Evolutionary conservation across 2,329 filamentous ascomycete genomes (phyloP).

Genomic region (Pseudocercospora macadamiae): DNA sequence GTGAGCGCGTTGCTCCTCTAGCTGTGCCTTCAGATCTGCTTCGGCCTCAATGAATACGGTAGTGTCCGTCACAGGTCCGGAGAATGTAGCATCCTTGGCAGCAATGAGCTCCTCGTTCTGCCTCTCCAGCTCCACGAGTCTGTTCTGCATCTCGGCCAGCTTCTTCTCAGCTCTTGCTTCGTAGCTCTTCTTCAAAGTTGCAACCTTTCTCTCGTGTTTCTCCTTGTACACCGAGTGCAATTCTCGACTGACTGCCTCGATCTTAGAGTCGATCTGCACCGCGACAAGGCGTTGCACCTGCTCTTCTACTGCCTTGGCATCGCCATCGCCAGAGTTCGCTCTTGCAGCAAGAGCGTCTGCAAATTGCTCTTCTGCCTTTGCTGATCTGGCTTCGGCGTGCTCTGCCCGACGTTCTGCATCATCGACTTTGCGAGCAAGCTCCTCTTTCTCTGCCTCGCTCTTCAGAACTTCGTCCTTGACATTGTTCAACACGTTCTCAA

Average conservation of each 20-base stretch:
- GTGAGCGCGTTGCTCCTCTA: conserved; percentile 70
- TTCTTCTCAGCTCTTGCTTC: conserved; percentile 89
- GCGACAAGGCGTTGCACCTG: conserved; percentile 51
- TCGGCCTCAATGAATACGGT: conserved; percentile 29
- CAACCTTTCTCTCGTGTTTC: conserved; percentile 96
- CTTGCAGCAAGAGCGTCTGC: conserved; percentile 59
- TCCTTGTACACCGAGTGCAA: conserved; percentile 92
- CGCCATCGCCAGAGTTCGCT: conserved; percentile 28
- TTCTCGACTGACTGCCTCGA: conserved; percentile 73
- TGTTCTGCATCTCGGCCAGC: conserved; percentile 73
- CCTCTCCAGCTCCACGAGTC: conserved; percentile 67
- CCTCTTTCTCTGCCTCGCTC: conserved; percentile 78
- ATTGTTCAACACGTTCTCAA: conserved; percentile 77
- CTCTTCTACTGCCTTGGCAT: conserved; percentile 43
- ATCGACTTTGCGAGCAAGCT: conserved; percentile 73
- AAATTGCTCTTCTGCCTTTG: conserved; percentile 66
- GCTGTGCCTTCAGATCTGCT: conserved; percentile 45
- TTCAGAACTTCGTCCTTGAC: conserved; percentile 80
- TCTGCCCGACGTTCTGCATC: conserved; percentile 75
- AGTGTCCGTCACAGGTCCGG: conserved; percentile 48
- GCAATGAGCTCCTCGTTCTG: conserved; percentile 76
- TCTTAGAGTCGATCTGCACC: conserved; percentile 83
- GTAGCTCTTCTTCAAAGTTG: conserved; percentile 79
- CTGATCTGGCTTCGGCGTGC: conserved; percentile 73
- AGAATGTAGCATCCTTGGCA: conserved; percentile 67